Evolutionary conservation across 2,329 filamentous ascomycete species (phyloP).

Genomic region (Eutypella sp.): DNA sequence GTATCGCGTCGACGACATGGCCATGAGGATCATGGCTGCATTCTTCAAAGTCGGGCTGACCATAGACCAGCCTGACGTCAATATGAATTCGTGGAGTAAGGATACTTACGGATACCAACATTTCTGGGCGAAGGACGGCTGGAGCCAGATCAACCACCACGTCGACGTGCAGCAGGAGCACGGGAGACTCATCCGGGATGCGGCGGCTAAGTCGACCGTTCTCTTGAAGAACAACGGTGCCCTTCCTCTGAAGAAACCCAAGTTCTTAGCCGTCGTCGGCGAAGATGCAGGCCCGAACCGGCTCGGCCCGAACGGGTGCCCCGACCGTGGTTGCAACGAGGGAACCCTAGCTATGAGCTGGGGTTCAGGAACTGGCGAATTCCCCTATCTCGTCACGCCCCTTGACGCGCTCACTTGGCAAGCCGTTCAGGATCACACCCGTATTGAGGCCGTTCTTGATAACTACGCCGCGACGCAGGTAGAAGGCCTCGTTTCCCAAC

Average conservation of each 20-base stretch:
- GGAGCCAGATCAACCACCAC: constrained; percentile 69
- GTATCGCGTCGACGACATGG: constrained; percentile 89
- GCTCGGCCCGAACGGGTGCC: constrained; percentile 73
- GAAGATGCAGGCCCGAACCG: constrained; percentile 75
- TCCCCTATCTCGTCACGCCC: constrained; percentile 72
- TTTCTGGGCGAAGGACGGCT: constrained; percentile 54
- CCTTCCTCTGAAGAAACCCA: constrained; percentile 74
- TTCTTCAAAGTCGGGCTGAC: constrained; percentile 62
- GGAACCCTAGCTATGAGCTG: constrained; percentile 71
- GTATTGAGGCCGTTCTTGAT: constrained; percentile 62
- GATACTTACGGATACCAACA: constrained; percentile 71
- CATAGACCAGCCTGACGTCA: constrained; percentile 51
- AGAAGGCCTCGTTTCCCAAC: constrained; percentile 53
- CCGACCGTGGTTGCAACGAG: constrained; percentile 56
- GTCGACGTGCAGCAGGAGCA: constrained; percentile 81
- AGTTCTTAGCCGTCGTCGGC: constrained; percentile 72
- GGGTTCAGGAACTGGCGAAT: constrained; percentile 70
- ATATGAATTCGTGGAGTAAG: constrained; percentile 83
- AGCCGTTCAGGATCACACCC: constrained; percentile 53
- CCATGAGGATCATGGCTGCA: constrained; percentile 71
- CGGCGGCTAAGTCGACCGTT: constrained; percentile 76
- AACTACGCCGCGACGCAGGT: constrained; percentile 61
- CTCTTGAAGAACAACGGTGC: constrained; percentile 79
- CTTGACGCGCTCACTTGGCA: constrained; percentile 63
- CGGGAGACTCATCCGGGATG: constrained; percentile 64